Percentiles rank a stretch among this genome's conserved stretches.
phyloP scores from a whole-genome alignment of 371 early-diverging fungal species.

The Actinomortierella wolfii region DNA sequence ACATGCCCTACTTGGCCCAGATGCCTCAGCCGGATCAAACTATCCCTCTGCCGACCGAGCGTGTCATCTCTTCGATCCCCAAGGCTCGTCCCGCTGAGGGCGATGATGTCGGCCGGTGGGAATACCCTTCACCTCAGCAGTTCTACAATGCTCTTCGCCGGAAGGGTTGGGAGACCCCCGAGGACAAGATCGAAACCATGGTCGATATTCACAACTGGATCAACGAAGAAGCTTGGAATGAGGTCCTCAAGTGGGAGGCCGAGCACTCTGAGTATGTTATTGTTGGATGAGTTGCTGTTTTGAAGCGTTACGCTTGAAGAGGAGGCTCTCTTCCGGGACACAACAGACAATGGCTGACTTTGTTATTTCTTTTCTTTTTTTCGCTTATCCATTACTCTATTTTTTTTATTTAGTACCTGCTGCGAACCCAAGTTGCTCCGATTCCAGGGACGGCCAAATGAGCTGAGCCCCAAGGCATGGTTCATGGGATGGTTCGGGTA shows the following conservation, averaged over 20 bases:
- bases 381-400: neutral
- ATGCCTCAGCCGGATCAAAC: conserved; percentile 66
- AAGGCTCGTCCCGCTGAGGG: conserved; percentile 45
- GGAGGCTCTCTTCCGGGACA: neutral
- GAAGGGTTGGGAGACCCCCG: conserved; percentile 93
- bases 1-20: conserved; percentile 83
- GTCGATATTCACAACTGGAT: conserved; percentile 97
- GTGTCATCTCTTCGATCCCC: conserved; percentile 68
- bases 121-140: conserved; percentile 95
- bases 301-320: conserved; percentile 1
- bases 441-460: conserved; percentile 83
- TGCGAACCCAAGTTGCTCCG: conserved; percentile 71
- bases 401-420: conserved; percentile 50
- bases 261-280: conserved; percentile 67
- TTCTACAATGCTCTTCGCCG: conserved; percentile 95
- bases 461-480: conserved; percentile 79
- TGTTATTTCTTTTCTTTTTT: neutral
- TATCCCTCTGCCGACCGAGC: conserved; percentile 73
- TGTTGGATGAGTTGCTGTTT: neutral
- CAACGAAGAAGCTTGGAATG: conserved; percentile 94
- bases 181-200: conserved; percentile 89
- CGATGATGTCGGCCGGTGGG: conserved; percentile 69
- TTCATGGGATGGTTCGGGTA: conserved; percentile 65
- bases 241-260: conserved; percentile 92
- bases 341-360: neutral